These are phyloP conservation scores for Cucurbita moschata DNA, from an alignment of 306 rosid genomes.

Conservation along the genomic window DNA sequence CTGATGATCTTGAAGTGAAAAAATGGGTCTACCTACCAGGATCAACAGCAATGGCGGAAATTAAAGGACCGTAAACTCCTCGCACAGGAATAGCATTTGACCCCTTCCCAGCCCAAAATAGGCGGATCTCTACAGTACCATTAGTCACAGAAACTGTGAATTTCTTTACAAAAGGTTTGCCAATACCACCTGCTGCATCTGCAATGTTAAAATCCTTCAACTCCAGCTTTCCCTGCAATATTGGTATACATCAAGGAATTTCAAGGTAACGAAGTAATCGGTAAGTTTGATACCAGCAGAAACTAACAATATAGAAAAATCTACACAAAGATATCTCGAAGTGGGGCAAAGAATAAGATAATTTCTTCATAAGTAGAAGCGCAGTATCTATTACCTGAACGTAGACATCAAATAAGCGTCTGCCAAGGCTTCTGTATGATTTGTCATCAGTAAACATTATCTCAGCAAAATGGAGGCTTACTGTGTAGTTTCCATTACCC, in stretches of 20 bases:
- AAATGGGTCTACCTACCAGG: constrained; percentile 13
- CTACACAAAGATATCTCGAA: neutral
- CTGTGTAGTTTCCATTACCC: constrained; percentile 22
- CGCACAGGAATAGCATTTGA: constrained; percentile 12
- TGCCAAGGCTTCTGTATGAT: constrained; percentile 28
- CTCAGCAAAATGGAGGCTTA: constrained; percentile 30
- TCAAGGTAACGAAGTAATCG: neutral
- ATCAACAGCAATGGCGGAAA: constrained; percentile 28
- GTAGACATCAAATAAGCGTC: constrained; percentile 32
- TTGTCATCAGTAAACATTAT: constrained; percentile 9
- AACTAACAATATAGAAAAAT: neutral
- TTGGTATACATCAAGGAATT: neutral
- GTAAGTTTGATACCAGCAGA: neutral
- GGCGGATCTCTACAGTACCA: constrained; percentile 22
- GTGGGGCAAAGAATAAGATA: no score
- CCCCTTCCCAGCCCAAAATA: constrained; percentile 39
- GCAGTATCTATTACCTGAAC: constrained; percentile 15
- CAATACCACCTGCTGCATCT: constrained; percentile 20
- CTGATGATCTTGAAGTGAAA: neutral
- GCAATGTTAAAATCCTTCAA: constrained; percentile 24
- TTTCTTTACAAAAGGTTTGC: neutral
- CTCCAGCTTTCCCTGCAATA: constrained; percentile 19
- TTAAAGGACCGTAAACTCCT: constrained; percentile 35
- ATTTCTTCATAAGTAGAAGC: no score
- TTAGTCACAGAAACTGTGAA: neutral